Evolutionary conservation across 2,329 filamentous ascomycete genomes (phyloP).

Genomic region (Sphaerulina musiva): DNA sequence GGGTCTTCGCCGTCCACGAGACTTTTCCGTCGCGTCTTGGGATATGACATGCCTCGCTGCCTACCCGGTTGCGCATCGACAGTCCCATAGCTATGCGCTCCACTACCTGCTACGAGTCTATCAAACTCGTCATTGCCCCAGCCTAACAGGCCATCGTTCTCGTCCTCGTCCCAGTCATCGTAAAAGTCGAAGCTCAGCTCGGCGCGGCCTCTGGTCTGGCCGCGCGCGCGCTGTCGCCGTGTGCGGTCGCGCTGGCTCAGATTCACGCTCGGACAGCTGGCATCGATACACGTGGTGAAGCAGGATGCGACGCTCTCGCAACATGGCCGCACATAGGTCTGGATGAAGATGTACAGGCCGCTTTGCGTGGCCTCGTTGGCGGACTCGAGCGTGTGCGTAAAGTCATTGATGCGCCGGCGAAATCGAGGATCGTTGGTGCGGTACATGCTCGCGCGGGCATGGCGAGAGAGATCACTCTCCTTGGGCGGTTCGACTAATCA

Average conservation of each 20-base stretch:
- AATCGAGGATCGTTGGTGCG: slow-evolving; percentile 71
- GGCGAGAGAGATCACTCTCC: not conserved
- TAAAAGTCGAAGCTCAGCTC: slow-evolving; percentile 95
- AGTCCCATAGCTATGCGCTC: slow-evolving; percentile 37
- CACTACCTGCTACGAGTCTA: slow-evolving; percentile 66
- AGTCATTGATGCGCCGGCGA: slow-evolving; percentile 87
- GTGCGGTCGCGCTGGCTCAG: slow-evolving; percentile 36
- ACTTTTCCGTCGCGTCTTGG: slow-evolving; percentile 49
- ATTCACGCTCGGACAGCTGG: slow-evolving; percentile 35
- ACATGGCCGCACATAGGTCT: slow-evolving; percentile 78
- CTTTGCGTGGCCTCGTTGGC: slow-evolving; percentile 89
- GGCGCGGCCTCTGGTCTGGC: slow-evolving; percentile 54
- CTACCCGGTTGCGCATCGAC: slow-evolving; percentile 49
- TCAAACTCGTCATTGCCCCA: slow-evolving; percentile 75
- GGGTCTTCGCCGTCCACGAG: slow-evolving; percentile 57
- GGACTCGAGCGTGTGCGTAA: slow-evolving; percentile 82
- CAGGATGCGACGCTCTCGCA: slow-evolving; percentile 60
- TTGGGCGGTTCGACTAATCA: no score
- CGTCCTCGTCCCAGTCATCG: slow-evolving; percentile 82
- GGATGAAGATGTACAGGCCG: slow-evolving; percentile 80
- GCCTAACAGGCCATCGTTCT: slow-evolving; percentile 65
- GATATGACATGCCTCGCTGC: slow-evolving; percentile 81
- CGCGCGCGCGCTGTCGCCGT: slow-evolving; percentile 63
- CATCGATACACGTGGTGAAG: slow-evolving; percentile 62
- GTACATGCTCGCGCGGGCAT: slow-evolving; percentile 44